Conservation (phyloP, 2,329 filamentous ascomycete species). For the Ciborinia camelliae region DNA sequence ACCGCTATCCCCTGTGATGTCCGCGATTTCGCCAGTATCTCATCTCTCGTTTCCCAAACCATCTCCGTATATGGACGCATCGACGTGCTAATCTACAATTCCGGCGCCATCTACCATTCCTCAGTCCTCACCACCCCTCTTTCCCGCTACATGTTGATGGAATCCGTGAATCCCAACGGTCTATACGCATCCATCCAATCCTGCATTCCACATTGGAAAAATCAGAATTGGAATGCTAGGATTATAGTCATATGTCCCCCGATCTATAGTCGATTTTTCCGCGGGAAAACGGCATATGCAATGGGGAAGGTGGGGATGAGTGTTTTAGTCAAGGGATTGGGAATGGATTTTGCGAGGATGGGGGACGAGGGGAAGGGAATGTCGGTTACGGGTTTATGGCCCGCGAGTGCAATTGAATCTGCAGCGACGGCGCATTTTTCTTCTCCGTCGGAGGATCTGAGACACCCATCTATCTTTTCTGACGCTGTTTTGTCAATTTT, state of each 20-base stretch:
- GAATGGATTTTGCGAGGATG: slow-evolving; percentile 70
- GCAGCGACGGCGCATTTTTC: slow-evolving; percentile 56
- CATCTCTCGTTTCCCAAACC: slow-evolving; percentile 55
- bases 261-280: slow-evolving; percentile 81
- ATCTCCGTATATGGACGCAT: slow-evolving; percentile 45
- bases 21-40: slow-evolving; percentile 56
- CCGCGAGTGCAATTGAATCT: slow-evolving; percentile 71
- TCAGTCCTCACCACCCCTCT: slow-evolving; percentile 68
- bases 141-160: slow-evolving; percentile 76
- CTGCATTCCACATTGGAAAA: slow-evolving; percentile 61
- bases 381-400: slow-evolving; percentile 82
- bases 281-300: slow-evolving; percentile 82
- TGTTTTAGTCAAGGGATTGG: slow-evolving; percentile 74
- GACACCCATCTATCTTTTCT: slow-evolving; percentile 71
- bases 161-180: slow-evolving; percentile 70
- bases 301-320: slow-evolving; percentile 78
- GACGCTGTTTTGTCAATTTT: slow-evolving; percentile 75
- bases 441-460: slow-evolving; percentile 53
- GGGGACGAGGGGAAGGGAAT: slow-evolving; percentile 59
- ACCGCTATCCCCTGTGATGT: slow-evolving; percentile 69
- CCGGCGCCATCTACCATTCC: slow-evolving; percentile 82
- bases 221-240: slow-evolving; percentile 53
- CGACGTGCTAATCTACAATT: slow-evolving; percentile 78
- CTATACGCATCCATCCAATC: slow-evolving; percentile 71
- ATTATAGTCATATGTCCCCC: slow-evolving; percentile 79